Evolutionary conservation across 257 asterid species (phyloP).

Genomic region (Striga asiatica): DNA sequence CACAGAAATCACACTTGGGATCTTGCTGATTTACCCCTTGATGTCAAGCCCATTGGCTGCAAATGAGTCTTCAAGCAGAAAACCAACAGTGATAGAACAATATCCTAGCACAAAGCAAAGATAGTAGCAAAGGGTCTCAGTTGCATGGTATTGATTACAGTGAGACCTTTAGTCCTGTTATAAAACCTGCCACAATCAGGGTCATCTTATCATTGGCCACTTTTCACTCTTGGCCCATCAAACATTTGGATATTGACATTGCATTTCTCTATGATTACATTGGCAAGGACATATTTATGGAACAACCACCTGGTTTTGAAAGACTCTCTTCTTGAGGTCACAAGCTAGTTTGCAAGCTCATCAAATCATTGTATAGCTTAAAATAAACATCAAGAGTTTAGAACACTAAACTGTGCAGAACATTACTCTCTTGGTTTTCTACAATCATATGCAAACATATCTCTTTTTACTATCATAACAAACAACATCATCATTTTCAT

Average conservation of each 20-base stretch:
- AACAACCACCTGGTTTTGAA: not conserved
- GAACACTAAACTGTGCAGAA: not conserved
- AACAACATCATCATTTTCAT: too few species aligned
- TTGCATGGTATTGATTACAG: not conserved
- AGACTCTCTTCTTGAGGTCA: too few species aligned
- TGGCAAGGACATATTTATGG: not conserved
- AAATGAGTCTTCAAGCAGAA: too few species aligned
- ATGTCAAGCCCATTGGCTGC: too few species aligned
- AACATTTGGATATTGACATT: not conserved
- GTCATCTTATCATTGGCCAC: not conserved
- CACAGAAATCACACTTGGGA: too few species aligned
- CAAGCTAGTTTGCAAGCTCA: not conserved
- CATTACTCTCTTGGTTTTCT: not conserved
- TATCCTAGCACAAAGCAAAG: not conserved
- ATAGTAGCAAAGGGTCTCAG: not conserved
- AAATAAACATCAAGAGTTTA: not conserved
- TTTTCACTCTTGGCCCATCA: not conserved
- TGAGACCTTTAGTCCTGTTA: not conserved
- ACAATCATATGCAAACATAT: too few species aligned
- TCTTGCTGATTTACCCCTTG: too few species aligned
- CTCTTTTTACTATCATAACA: too few species aligned
- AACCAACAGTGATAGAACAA: too few species aligned
- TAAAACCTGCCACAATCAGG: not conserved
- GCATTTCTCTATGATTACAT: not conserved
- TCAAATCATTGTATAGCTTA: too few species aligned